Conservation (phyloP, 305 asterid species). For the Fraxinus albicans region DNA sequence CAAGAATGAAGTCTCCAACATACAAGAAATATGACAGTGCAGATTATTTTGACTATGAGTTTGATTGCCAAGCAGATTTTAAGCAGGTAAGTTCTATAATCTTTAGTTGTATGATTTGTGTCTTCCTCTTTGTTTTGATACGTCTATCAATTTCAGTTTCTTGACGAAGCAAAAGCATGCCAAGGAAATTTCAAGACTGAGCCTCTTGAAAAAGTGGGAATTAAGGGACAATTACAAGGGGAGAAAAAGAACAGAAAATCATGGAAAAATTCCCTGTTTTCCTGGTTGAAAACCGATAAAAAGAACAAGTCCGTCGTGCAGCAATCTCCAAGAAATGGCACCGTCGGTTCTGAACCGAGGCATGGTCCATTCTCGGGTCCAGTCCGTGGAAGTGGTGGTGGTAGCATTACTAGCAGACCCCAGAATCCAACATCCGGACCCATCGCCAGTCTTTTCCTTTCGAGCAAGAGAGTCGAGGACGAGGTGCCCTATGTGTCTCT, state of each 20-base stretch:
- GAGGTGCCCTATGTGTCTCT: slow-evolving; percentile 64
- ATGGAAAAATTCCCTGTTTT: slow-evolving; percentile 59
- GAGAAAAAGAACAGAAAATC: slow-evolving; percentile 46
- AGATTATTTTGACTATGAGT: slow-evolving; percentile 36
- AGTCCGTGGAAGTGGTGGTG: slow-evolving; percentile 22
- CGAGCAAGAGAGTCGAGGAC: slow-evolving; percentile 33
- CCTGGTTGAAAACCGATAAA: slow-evolving; percentile 60
- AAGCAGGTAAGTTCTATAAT: slow-evolving; percentile 37
- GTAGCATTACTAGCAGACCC: slow-evolving; percentile 19
- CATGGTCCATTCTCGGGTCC: slow-evolving; percentile 58
- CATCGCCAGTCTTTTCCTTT: slow-evolving; percentile 34
- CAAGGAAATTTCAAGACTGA: slow-evolving; percentile 20
- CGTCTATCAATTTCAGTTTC: slow-evolving; percentile 41
- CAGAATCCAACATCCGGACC: slow-evolving; percentile 56
- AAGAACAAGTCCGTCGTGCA: slow-evolving; percentile 32
- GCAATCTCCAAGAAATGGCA: slow-evolving; percentile 16
- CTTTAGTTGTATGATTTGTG: not conserved
- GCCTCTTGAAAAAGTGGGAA: slow-evolving; percentile 19
- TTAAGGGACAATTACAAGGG: slow-evolving; percentile 23
- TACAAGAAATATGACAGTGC: slow-evolving; percentile 30
- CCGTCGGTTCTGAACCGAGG: slow-evolving; percentile 23
- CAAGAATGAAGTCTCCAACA: slow-evolving; percentile 37
- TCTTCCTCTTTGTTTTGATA: not conserved
- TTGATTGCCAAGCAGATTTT: slow-evolving; percentile 64
- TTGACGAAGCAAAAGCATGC: slow-evolving; percentile 57